Conservation (phyloP, 768 basidiomycete genomes). For the Trametes sanguinea region DNA sequence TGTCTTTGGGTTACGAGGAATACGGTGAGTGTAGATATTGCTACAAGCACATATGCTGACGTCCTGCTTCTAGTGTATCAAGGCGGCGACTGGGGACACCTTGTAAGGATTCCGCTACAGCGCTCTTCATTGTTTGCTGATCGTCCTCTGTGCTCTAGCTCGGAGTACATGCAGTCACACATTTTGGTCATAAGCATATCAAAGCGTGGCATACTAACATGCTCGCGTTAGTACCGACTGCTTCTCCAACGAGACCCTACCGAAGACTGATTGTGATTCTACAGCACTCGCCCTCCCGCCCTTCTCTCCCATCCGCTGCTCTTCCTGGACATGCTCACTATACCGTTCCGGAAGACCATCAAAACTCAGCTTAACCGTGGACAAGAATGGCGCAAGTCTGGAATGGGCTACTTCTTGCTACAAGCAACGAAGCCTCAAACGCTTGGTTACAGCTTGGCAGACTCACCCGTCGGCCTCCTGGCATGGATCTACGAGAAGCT, state of each 20-base stretch:
- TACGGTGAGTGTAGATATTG: slow-evolving; percentile 19
- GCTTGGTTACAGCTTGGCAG: slow-evolving; percentile 52
- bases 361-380: slow-evolving; percentile 31
- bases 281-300: slow-evolving; percentile 1
- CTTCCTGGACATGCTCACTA: slow-evolving; percentile 26
- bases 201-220: slow-evolving; percentile 59
- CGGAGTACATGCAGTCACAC: slow-evolving; percentile 27
- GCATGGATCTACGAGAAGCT: slow-evolving; percentile 43
- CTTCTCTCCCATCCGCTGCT: slow-evolving; percentile 7
- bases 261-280: no score
- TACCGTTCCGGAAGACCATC: slow-evolving; percentile 38
- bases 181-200: slow-evolving; percentile 43
- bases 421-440: slow-evolving; percentile 41
- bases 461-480: slow-evolving; percentile 56
- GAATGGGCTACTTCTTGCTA: slow-evolving; percentile 35
- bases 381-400: slow-evolving; percentile 28
- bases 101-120: slow-evolving; percentile 27
- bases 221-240: slow-evolving; percentile 45
- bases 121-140: not conserved
- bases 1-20: slow-evolving; percentile 30
- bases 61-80: slow-evolving; percentile 27
- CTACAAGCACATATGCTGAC: not conserved
- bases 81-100: slow-evolving; percentile 50
- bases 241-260: no score
- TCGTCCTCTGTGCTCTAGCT: slow-evolving; percentile 32